Evolutionary conservation across 371 early-diverging fungal species (phyloP).

Genomic region (Mycotypha africana): DNA sequence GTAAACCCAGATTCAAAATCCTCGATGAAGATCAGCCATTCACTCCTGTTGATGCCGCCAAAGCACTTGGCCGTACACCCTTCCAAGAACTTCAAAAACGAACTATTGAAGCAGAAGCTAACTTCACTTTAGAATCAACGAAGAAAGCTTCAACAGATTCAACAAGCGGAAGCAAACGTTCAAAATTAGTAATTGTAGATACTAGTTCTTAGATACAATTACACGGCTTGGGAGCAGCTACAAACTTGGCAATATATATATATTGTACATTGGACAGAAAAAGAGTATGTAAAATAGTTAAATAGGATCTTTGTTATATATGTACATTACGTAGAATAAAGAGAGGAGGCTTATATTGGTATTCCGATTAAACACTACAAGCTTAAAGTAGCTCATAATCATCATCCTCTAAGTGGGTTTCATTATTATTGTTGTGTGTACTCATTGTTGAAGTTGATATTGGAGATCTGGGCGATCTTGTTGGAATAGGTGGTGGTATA

Average conservation of each 20-base stretch:
- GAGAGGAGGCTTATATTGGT: too few species aligned
- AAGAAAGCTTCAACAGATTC: background rate
- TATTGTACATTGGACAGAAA: too few species aligned
- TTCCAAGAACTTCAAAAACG: constrained; percentile 59
- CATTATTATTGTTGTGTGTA: too few species aligned
- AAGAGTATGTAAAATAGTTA: background rate
- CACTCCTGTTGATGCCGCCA: constrained; percentile 76
- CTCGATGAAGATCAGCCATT: constrained; percentile 74
- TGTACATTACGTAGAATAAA: too few species aligned
- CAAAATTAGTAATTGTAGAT: constrained; percentile 35
- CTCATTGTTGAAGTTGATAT: too few species aligned
- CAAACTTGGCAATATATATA: too few species aligned
- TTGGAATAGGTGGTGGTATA: background rate
- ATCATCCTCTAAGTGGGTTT: too few species aligned
- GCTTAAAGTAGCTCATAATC: background rate
- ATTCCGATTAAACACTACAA: too few species aligned
- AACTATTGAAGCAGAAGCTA: constrained; percentile 33
- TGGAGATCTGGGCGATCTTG: background rate
- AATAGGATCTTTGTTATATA: background rate
- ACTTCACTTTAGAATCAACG: constrained; percentile 27
- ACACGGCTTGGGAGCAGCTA: too few species aligned
- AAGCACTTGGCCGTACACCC: constrained; percentile 67
- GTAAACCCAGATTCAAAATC: constrained; percentile 73
- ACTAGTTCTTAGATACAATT: constrained; percentile 33
- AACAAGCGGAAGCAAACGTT: constrained; percentile 15